These are phyloP conservation scores for Colletotrichum horii DNA, from an alignment of 2,329 filamentous ascomycete species.

Conservation along the genomic window DNA sequence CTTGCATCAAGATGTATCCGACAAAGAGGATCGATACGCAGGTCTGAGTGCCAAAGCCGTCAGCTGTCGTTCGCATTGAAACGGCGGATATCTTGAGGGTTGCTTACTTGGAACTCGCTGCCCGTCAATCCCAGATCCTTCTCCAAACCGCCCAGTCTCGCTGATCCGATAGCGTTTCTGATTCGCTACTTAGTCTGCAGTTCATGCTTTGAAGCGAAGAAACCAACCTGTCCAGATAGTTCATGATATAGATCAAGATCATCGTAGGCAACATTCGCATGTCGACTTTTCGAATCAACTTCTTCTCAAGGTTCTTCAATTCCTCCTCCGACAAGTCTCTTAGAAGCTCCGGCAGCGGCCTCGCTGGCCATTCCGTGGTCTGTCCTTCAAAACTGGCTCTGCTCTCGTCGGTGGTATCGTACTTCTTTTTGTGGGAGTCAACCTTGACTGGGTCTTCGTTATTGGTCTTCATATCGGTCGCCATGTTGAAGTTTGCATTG, in stretches of 20 bases:
- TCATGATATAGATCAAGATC: constrained; percentile 74
- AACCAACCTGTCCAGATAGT: constrained; percentile 59
- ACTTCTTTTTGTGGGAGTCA: neutral
- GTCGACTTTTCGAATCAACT: constrained; percentile 69
- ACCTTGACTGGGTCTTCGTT: neutral
- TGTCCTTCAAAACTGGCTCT: neutral
- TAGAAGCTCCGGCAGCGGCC: neutral
- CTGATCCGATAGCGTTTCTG: constrained; percentile 52
- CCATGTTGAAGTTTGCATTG: neutral
- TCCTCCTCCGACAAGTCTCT: constrained; percentile 22
- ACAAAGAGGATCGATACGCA: constrained; percentile 22
- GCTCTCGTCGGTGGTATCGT: neutral
- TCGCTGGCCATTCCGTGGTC: neutral
- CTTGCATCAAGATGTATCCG: constrained; percentile 34
- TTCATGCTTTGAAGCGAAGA: neutral
- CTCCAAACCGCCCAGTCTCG: constrained; percentile 53
- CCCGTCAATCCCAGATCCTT: constrained; percentile 35
- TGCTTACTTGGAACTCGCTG: constrained; percentile 38
- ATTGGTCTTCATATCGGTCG: neutral
- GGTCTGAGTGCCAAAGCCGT: neutral
- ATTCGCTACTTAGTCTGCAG: neutral
- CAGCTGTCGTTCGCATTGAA: neutral
- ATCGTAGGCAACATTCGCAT: constrained; percentile 68
- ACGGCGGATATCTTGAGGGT: neutral
- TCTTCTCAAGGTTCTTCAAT: constrained; percentile 51